Base-by-base conservation (phyloP, 1,284 basidiomycete species). In the Cryptococcus hybrid region DNA sequence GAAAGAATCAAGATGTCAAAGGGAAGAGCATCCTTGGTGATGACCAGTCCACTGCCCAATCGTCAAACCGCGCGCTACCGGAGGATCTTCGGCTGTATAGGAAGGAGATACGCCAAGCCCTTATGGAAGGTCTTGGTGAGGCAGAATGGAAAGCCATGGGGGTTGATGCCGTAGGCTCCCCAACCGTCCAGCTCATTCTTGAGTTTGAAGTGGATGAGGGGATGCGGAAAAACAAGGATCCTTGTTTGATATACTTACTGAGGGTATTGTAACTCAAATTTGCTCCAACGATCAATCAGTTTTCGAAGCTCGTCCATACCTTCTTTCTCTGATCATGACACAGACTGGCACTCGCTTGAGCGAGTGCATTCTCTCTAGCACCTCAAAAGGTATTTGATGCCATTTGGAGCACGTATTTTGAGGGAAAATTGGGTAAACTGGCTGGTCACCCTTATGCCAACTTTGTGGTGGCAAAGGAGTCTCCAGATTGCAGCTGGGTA, bases 381-480 rank as follows among this genome's bases (percentile, higher is more conserved):
- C 86, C 90, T 0, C 74, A 80, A 3, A 64, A 74, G n/a, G 81
- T 86, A 3, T 93, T 92, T 71, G 71, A 79, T 37, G 69, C 81
- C 0, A 69, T 96, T 5, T 96, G 92, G 92, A 69, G 76, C 4
- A 82, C 83, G 0, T 94, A 95, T 76, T 88, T 97, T 69, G 74
- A 79, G 30, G 76, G 85, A 30, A 89, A 87, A 64, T 78, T 94
- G 44, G 77, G 82, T 5, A 85, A 87, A 60, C 80, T 95, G 35
- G 85, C 88, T 5, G 79, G 82, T 9, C 93, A 97, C 75, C 91
- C 92, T 1, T 89, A 92, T 3, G 90, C 89, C 24, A 96, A 96
- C 72, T 97, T 92, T 68, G 91, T 95, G 13, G 82, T 92, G 5
- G 88, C 91, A 0, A 88, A 69, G 88, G 86, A 0, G 63, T 94